Conservation (phyloP, 352 stramenopile species). For the Globisporangium cystogenes region DNA sequence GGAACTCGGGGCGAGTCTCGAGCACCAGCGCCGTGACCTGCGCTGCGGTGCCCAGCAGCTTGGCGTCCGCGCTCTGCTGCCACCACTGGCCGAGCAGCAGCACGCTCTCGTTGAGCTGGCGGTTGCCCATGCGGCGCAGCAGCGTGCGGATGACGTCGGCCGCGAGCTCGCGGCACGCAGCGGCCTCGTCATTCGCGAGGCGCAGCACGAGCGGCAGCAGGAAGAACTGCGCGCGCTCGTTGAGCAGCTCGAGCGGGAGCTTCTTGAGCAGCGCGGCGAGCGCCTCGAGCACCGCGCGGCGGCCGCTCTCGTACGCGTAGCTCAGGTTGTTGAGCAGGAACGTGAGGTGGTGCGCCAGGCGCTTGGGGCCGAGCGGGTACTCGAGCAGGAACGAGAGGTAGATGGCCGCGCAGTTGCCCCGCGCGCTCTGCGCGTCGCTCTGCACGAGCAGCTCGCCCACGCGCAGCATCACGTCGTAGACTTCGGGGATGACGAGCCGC, state of each 20-base stretch:
- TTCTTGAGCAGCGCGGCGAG: conserved; percentile 88
- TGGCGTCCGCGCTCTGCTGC: conserved; percentile 34
- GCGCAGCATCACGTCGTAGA: conserved; percentile 96
- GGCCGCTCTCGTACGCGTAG: conserved; percentile 94
- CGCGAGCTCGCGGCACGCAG: conserved; percentile 82
- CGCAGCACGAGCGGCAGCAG: conserved; percentile 95
- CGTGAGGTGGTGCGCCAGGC: conserved; percentile 92
- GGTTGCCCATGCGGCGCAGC: conserved; percentile 86
- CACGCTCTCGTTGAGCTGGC: conserved; percentile 87
- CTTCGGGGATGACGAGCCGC: conserved; percentile 89
- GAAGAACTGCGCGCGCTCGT: conserved; percentile 91
- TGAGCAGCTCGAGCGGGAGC: conserved; percentile 89
- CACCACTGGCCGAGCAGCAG: conserved; percentile 89
- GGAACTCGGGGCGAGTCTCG: conserved; percentile 64
- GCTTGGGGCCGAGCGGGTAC: conserved; percentile 93
- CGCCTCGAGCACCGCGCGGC: conserved; percentile 88
- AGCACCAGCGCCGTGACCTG: conserved; percentile 75
- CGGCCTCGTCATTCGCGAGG: conserved; percentile 93
- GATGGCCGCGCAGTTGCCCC: conserved; percentile 73
- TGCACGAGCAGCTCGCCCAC: conserved; percentile 93
- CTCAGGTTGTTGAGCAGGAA: conserved; percentile 95
- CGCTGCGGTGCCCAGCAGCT: conserved; percentile 61
- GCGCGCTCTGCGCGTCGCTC: conserved; percentile 86
- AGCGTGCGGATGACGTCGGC: conserved; percentile 79
- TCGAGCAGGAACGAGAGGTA: conserved; percentile 92